Percentiles rank a stretch among this genome's conserved stretches.
These are phyloP conservation scores for Diaporthe eres DNA, from an alignment of 2,329 filamentous ascomycete species.

Conservation along the genomic window DNA sequence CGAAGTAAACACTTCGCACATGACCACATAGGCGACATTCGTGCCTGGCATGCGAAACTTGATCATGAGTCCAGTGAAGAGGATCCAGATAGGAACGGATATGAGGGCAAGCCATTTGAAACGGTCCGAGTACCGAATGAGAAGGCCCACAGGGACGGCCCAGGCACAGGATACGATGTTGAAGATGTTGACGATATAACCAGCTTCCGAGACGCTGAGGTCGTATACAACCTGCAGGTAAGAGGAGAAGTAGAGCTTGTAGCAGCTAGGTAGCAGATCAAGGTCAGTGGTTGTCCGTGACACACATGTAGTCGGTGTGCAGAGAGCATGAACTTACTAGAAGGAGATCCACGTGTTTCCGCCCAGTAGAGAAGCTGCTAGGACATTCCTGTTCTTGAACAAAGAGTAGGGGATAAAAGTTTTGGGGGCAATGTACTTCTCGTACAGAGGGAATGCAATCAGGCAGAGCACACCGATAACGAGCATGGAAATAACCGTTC, in stretches of 20 bases:
- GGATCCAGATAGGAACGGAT: conserved; percentile 21
- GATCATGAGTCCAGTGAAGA: conserved; percentile 25
- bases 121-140: conserved; percentile 16
- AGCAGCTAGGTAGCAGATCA: background rate
- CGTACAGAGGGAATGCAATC: conserved; percentile 16
- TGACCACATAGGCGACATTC: conserved; percentile 15
- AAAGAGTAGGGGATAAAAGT: conserved; percentile 26
- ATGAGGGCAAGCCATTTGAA: conserved; percentile 22
- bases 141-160: conserved; percentile 26
- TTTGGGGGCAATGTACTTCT: conserved; percentile 21
- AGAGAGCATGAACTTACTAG: conserved; percentile 3
- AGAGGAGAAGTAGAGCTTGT: conserved; percentile 32
- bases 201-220: conserved; percentile 22
- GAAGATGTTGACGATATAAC: conserved; percentile 32
- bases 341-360: conserved; percentile 30
- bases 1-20: conserved; percentile 25
- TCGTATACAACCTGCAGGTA: conserved; percentile 27
- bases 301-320: background rate
- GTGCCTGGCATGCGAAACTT: conserved; percentile 34
- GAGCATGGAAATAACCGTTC: conserved; percentile 27
- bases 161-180: conserved; percentile 34
- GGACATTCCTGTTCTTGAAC: conserved; percentile 33
- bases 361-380: conserved; percentile 22
- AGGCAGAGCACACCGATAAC: conserved; percentile 17
- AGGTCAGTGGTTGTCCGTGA: background rate